A percentile compares a stretch with the other conserved stretches of the same genome.
Conservation (phyloP, 257 asterid genomes). For the Gynochthodes officinalis region DNA sequence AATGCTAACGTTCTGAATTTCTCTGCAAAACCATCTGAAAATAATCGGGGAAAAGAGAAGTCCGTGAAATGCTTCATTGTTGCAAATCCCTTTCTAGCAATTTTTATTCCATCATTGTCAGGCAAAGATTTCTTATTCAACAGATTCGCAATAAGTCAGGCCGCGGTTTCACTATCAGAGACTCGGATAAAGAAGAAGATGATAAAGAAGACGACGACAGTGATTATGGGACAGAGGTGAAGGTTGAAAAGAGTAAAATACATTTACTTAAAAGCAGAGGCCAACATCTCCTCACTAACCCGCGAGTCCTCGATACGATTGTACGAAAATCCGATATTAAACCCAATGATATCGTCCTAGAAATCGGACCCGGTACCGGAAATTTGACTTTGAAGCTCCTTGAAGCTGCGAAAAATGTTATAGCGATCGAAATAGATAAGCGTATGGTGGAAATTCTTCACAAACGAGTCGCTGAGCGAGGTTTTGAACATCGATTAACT, state of each 20-base stretch:
- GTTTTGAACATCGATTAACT: constrained; percentile 46
- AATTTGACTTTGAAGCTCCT: constrained; percentile 89
- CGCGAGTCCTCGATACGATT: constrained; percentile 63
- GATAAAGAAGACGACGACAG: constrained; percentile 30
- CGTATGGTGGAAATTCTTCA: constrained; percentile 75
- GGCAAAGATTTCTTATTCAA: constrained; percentile 20
- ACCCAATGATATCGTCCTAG: constrained; percentile 75
- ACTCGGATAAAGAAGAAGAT: constrained; percentile 35
- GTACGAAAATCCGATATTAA: constrained; percentile 56
- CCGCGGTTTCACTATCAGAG: constrained; percentile 24
- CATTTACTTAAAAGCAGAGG: constrained; percentile 77
- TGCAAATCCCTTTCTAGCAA: constrained; percentile 19
- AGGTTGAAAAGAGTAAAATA: constrained; percentile 27
- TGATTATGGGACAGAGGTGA: constrained; percentile 17
- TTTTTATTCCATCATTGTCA: constrained; percentile 15
- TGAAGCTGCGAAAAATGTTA: constrained; percentile 61
- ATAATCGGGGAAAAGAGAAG: not conserved
- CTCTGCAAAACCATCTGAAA: not conserved
- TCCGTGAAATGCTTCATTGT: constrained; percentile 33
- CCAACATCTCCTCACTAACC: constrained; percentile 81
- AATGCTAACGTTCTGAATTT: not conserved
- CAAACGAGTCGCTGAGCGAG: constrained; percentile 57
- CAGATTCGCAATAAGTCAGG: constrained; percentile 40
- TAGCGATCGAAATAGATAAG: constrained; percentile 72
- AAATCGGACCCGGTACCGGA: constrained; percentile 97